These are phyloP conservation scores for Neurospora crassa DNA, from an alignment of 2,329 filamentous ascomycete species.

Conservation along the genomic window DNA sequence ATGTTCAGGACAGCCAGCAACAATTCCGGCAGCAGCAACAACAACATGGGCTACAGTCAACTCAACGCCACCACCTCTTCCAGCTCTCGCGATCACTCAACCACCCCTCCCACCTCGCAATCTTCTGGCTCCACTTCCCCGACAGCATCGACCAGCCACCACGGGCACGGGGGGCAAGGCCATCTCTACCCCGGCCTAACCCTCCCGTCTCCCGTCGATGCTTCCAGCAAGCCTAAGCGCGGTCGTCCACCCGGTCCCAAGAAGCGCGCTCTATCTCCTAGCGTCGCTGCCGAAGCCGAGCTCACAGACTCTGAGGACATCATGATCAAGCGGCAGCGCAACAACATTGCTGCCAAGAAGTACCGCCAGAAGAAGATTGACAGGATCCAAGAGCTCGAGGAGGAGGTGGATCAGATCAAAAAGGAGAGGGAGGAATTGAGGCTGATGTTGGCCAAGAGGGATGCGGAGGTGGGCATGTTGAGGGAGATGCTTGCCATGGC, in stretches of 20 bases:
- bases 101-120: background rate
- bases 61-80: background rate
- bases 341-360: slow-evolving; percentile 52
- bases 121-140: no score
- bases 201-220: slow-evolving; percentile 1
- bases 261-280: background rate
- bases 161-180: background rate
- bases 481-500: slow-evolving; percentile 29
- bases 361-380: slow-evolving; percentile 57
- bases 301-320: slow-evolving; percentile 15
- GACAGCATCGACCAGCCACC: background rate
- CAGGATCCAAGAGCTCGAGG: slow-evolving; percentile 46
- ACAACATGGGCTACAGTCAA: background rate
- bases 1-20: background rate
- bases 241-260: slow-evolving; percentile 11
- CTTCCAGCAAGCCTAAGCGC: slow-evolving; percentile 2
- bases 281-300: slow-evolving; percentile 1
- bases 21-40: background rate
- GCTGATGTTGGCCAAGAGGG: slow-evolving; percentile 44
- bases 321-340: slow-evolving; percentile 44
- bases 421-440: slow-evolving; percentile 47
- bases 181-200: slow-evolving; percentile 10
- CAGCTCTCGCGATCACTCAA: background rate
- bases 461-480: slow-evolving; percentile 49
- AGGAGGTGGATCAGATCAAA: slow-evolving; percentile 39